Evolutionary conservation across 139 green algal genomes (phyloP).

Genomic region (Monoraphidium neglectum): DNA sequence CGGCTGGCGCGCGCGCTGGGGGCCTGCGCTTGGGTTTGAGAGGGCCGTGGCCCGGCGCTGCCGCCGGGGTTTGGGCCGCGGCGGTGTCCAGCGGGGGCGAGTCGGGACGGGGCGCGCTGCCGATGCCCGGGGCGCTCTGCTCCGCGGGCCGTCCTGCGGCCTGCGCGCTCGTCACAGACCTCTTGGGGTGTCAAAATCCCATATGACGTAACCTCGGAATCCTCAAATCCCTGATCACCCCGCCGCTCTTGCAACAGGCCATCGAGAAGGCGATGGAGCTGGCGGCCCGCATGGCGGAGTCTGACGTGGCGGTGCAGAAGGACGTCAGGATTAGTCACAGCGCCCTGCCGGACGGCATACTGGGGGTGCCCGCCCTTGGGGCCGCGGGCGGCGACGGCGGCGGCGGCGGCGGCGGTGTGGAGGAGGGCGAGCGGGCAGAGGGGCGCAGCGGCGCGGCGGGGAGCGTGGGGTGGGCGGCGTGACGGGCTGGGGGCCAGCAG

Average conservation of each 20-base stretch:
- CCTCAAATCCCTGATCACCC: neutral
- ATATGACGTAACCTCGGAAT: neutral
- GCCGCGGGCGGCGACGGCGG: too few relatives aligned
- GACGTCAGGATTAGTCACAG: constrained; percentile 48
- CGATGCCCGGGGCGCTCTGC: neutral
- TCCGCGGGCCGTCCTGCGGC: neutral
- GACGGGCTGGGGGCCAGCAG: too few relatives aligned
- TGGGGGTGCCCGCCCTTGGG: too few relatives aligned
- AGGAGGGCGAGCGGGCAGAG: too few relatives aligned
- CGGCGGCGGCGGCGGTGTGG: too few relatives aligned
- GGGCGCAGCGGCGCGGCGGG: too few relatives aligned
- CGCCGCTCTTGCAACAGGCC: neutral
- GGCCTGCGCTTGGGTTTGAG: neutral
- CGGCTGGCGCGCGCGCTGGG: too few relatives aligned
- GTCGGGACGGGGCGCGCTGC: neutral
- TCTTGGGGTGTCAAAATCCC: neutral
- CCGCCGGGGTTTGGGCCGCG: too few relatives aligned
- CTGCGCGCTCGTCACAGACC: too few relatives aligned
- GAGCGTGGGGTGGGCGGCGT: too few relatives aligned
- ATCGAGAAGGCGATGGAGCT: constrained; percentile 45
- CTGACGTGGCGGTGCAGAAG: constrained; percentile 1
- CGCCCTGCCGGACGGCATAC: constrained; percentile 40
- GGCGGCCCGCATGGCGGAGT: constrained; percentile 49
- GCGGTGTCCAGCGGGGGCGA: too few relatives aligned
- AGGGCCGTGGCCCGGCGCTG: neutral